Evolutionary conservation across 2,329 filamentous ascomycete genomes (phyloP).

Genomic region (Juglanconis sp.): DNA sequence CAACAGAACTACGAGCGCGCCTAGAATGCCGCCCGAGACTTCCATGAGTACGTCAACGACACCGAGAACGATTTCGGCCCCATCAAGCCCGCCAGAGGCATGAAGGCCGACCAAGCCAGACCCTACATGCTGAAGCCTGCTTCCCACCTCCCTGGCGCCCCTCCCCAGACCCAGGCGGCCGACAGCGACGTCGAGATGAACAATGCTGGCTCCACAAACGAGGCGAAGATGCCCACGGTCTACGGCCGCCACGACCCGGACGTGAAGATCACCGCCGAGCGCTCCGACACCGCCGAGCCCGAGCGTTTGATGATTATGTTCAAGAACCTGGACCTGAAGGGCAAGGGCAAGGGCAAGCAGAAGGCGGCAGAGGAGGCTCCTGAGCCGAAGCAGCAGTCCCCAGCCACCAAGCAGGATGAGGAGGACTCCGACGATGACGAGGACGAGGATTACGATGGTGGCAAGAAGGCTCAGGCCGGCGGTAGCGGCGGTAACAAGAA

Average conservation of each 20-base stretch:
- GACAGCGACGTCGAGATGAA: background rate
- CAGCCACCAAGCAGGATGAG: too few relatives aligned
- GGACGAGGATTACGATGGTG: background rate
- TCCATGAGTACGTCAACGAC: slow-evolving; percentile 14
- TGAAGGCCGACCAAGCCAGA: background rate
- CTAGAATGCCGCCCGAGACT: slow-evolving; percentile 16
- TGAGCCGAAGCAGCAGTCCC: background rate
- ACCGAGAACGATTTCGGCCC: slow-evolving; percentile 10
- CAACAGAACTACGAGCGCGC: slow-evolving; percentile 14
- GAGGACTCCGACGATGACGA: background rate
- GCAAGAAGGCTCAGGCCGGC: background rate
- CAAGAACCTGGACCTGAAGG: background rate
- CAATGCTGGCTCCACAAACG: background rate
- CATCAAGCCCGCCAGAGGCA: slow-evolving; percentile 2
- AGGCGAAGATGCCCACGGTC: background rate
- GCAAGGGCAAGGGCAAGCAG: background rate
- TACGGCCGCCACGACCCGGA: background rate
- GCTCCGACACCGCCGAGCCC: background rate
- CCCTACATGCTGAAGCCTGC: background rate
- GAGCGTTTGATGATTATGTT: slow-evolving; percentile 10
- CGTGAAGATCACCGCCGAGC: background rate
- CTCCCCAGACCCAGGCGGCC: background rate
- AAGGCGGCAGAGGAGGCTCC: background rate
- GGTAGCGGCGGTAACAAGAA: background rate
- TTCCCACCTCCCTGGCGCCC: background rate